Conservation (phyloP, 129 eudicot genomes). For the Erigeron canadensis region DNA sequence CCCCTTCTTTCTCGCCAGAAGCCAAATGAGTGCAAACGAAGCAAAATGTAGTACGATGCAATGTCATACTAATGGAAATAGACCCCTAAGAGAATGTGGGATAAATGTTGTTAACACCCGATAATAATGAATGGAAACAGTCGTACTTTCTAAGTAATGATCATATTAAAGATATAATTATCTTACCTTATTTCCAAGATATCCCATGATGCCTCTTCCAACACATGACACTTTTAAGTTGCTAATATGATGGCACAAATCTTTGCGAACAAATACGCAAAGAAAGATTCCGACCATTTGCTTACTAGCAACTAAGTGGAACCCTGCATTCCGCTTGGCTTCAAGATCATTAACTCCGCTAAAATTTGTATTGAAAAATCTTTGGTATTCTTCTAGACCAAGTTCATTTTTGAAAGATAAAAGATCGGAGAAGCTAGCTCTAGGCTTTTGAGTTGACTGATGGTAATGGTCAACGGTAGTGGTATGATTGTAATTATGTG, state of each 20-base stretch:
- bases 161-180: neutral
- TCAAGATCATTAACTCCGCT: neutral
- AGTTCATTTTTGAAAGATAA: slow-evolving; percentile 47
- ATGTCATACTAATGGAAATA: slow-evolving; percentile 67
- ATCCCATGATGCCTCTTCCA: slow-evolving; percentile 93
- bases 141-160: neutral
- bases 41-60: slow-evolving; percentile 64
- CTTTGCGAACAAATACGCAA: slow-evolving; percentile 65
- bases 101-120: neutral
- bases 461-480: slow-evolving; percentile 24
- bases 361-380: slow-evolving; percentile 18
- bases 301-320: slow-evolving; percentile 65
- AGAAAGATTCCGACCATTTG: slow-evolving; percentile 92
- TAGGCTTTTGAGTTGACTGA: slow-evolving; percentile 38
- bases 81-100: slow-evolving; percentile 55
- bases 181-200: slow-evolving; percentile 89
- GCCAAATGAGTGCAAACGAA: slow-evolving; percentile 91
- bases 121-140: neutral
- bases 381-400: slow-evolving; percentile 31
- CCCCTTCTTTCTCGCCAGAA: slow-evolving; percentile 83
- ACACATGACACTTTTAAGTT: slow-evolving; percentile 76
- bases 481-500: slow-evolving; percentile 29
- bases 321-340: slow-evolving; percentile 22
- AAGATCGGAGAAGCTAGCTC: slow-evolving; percentile 59
- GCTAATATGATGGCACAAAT: slow-evolving; percentile 44